phyloP scores from a whole-genome alignment of 352 stramenopile genomes.

The Achlya hypogyna region DNA sequence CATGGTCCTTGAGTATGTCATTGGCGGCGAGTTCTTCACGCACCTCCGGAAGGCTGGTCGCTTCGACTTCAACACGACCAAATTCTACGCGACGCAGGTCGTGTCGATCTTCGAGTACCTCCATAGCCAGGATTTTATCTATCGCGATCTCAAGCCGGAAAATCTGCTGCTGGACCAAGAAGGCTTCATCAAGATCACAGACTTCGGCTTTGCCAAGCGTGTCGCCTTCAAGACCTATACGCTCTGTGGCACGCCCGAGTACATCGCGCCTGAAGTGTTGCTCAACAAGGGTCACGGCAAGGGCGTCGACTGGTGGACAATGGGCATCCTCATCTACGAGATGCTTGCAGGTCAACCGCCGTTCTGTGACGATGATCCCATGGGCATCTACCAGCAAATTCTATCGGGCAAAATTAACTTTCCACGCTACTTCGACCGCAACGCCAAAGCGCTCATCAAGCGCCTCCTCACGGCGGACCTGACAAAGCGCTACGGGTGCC shows the following conservation, averaged over 20 bases:
- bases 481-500: slow-evolving; percentile 94
- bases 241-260: slow-evolving; percentile 89
- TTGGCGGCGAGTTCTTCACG: slow-evolving; percentile 97
- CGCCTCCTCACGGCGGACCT: slow-evolving; percentile 92
- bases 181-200: slow-evolving; percentile 95
- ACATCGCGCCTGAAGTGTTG: slow-evolving; percentile 88
- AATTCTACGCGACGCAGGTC: slow-evolving; percentile 92
- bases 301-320: slow-evolving; percentile 94
- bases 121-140: slow-evolving; percentile 94
- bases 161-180: slow-evolving; percentile 93
- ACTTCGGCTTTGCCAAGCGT: slow-evolving; percentile 90
- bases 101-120: slow-evolving; percentile 96
- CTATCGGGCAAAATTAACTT: slow-evolving; percentile 92
- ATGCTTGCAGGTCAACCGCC: slow-evolving; percentile 95
- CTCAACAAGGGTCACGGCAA: slow-evolving; percentile 85
- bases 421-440: slow-evolving; percentile 90
- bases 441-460: slow-evolving; percentile 95
- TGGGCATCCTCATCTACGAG: slow-evolving; percentile 96
- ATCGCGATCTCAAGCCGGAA: slow-evolving; percentile 94
- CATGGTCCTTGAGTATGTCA: slow-evolving; percentile 96
- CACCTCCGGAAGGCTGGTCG: slow-evolving; percentile 89
- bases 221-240: slow-evolving; percentile 94
- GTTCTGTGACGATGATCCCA: slow-evolving; percentile 94
- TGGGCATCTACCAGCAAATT: slow-evolving; percentile 95
- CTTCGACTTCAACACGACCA: slow-evolving; percentile 88